Evolutionary conservation across 2,329 filamentous ascomycete genomes (phyloP).

Genomic region (Aspergillus quadricinctus): DNA sequence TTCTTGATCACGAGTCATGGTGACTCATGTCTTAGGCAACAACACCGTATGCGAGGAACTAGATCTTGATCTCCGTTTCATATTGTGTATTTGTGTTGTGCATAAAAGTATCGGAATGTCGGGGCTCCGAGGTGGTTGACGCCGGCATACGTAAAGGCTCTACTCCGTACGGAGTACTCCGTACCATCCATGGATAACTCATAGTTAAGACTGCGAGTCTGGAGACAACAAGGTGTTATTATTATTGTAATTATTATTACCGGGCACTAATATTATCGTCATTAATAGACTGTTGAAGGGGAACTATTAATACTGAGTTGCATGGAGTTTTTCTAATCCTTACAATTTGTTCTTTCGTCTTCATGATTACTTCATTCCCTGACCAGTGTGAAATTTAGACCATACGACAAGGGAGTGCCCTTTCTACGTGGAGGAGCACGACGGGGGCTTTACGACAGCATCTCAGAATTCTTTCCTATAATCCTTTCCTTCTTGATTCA

Average conservation of each 20-base stretch:
- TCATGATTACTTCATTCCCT: not conserved
- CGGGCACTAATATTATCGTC: not conserved
- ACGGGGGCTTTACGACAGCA: not conserved
- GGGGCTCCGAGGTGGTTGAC: constrained; percentile 7
- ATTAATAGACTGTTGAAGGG: not conserved
- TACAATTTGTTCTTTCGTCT: not conserved
- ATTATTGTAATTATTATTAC: not conserved
- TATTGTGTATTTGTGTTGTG: not conserved
- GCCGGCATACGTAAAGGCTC: not conserved
- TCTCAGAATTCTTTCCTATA: not conserved
- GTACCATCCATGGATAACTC: no score
- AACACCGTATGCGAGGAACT: not conserved
- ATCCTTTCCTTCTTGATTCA: not conserved
- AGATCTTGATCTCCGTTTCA: not conserved
- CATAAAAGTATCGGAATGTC: constrained; percentile 9
- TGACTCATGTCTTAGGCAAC: not conserved
- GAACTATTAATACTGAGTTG: not conserved
- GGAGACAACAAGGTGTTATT: not conserved
- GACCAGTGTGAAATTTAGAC: not conserved
- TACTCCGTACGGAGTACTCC: no score
- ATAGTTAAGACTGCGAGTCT: not conserved
- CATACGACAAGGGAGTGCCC: not conserved
- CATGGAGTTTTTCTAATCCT: not conserved
- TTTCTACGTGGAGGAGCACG: not conserved
- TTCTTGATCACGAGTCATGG: not conserved